Conservation (phyloP, 1,284 basidiomycete species). For the Moesziomyces sp. region DNA sequence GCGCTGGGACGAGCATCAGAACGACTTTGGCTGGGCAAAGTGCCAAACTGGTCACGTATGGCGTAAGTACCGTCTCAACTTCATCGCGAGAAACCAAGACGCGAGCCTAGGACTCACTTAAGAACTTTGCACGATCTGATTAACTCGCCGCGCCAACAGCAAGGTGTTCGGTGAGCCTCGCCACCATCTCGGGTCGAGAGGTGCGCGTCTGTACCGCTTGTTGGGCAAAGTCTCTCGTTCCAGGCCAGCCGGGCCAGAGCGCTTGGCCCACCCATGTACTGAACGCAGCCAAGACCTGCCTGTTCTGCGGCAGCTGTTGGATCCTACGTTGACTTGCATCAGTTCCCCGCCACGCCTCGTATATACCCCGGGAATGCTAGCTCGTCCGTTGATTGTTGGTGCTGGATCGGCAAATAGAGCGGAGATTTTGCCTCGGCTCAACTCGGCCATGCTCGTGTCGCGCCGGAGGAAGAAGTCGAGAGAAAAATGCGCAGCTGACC, state of each 20-base stretch:
- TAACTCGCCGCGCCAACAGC: conserved; percentile 4
- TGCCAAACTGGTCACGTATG: conserved; percentile 40
- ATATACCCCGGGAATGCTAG: no score
- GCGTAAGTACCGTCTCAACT: conserved; percentile 18
- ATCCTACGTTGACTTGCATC: conserved; percentile 16
- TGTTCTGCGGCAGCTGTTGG: conserved; percentile 38
- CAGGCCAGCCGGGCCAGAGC: conserved; percentile 12
- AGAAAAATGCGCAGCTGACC: no score
- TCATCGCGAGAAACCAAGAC: background rate
- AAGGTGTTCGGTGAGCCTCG: conserved; percentile 43
- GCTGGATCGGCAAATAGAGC: no score
- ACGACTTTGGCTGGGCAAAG: conserved; percentile 28
- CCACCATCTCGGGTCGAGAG: conserved; percentile 28
- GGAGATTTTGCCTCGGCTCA: no score
- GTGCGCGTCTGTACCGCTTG: conserved; percentile 35
- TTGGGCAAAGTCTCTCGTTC: conserved; percentile 37
- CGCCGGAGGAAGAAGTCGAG: no score
- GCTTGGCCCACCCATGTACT: conserved; percentile 11
- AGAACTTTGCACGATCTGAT: background rate
- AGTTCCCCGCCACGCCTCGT: no score
- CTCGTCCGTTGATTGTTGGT: no score
- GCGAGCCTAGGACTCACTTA: background rate
- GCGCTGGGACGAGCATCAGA: conserved; percentile 4
- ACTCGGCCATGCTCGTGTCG: no score
- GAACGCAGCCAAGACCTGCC: conserved; percentile 10